These are phyloP conservation scores for Oleoguttula mirabilis DNA, from an alignment of 495 filamentous ascomycete species.

Conservation along the genomic window DNA sequence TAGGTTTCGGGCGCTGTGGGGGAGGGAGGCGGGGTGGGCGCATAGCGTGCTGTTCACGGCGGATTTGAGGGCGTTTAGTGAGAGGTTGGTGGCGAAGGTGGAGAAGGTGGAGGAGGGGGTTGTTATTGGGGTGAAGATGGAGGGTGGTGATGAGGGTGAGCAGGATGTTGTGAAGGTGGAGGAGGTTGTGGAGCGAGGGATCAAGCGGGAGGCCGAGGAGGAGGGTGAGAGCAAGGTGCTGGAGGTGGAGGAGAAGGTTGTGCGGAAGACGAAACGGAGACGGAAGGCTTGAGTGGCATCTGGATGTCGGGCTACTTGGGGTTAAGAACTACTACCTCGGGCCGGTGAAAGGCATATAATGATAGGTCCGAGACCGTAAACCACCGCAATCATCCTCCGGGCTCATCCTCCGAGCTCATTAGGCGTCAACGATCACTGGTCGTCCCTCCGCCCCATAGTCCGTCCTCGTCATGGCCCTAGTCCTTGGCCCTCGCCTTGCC, in stretches of 20 bases:
- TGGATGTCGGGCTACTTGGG: too few relatives aligned
- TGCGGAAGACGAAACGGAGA: conserved; percentile 11
- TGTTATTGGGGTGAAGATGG: conserved; percentile 24
- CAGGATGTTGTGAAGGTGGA: conserved; percentile 18
- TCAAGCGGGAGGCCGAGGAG: conserved; percentile 30
- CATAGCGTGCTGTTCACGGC: conserved; percentile 95
- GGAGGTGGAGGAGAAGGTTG: conserved; percentile 20
- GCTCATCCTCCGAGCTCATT: too few relatives aligned
- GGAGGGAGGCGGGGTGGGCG: conserved; percentile 90
- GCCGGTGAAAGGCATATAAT: too few relatives aligned
- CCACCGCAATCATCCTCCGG: too few relatives aligned
- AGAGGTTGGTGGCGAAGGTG: conserved; percentile 42
- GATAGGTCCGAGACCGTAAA: too few relatives aligned
- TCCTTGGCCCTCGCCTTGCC: too few relatives aligned
- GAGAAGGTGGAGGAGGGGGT: conserved; percentile 35
- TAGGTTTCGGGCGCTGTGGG: conserved; percentile 85
- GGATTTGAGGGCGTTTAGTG: conserved; percentile 75
- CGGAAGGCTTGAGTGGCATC: conserved; percentile 1
- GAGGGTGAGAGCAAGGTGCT: conserved; percentile 22
- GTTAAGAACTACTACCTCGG: too few relatives aligned
- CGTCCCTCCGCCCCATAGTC: too few relatives aligned
- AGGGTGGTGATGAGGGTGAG: conserved; percentile 18
- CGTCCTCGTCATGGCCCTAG: too few relatives aligned
- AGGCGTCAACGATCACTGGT: too few relatives aligned
- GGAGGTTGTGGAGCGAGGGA: conserved; percentile 22